phyloP scores from a whole-genome alignment of 768 basidiomycete species.

The Cystofilobasidium bisporidii region DNA sequence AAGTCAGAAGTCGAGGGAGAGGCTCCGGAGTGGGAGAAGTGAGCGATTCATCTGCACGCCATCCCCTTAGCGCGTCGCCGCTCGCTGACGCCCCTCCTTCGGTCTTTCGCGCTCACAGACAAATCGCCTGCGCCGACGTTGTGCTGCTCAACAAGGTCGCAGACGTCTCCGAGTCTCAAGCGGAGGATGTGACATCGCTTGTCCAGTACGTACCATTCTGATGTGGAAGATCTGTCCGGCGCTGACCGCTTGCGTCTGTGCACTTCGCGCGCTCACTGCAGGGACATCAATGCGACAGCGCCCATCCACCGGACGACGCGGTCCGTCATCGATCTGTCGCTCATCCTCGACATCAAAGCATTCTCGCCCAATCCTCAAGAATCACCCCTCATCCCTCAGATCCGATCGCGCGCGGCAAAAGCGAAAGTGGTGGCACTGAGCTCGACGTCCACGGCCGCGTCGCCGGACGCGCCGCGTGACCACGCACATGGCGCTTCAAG shows the following conservation, averaged over 20 bases:
- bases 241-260: background rate
- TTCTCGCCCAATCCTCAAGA: conserved; percentile 51
- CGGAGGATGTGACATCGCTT: conserved; percentile 49
- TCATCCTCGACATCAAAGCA: conserved; percentile 71
- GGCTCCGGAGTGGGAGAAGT: conserved; percentile 73
- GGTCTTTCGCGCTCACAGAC: too few species aligned
- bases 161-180: conserved; percentile 48
- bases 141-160: conserved; percentile 88
- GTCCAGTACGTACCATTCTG: conserved; percentile 43
- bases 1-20: conserved; percentile 57
- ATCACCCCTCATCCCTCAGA: conserved; percentile 18
- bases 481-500: conserved; percentile 34
- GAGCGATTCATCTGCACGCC: conserved; percentile 29
- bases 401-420: background rate
- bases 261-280: conserved; percentile 1
- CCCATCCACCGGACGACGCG: conserved; percentile 47
- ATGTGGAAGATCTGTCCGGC: background rate
- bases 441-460: conserved; percentile 8
- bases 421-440: too few species aligned
- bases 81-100: too few species aligned
- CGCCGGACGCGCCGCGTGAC: conserved; percentile 31
- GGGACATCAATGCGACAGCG: conserved; percentile 19
- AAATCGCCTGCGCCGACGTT: conserved; percentile 86
- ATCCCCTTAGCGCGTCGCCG: too few species aligned
- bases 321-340: conserved; percentile 59